Conservation (phyloP, 140 eudicot genomes). For the Cichorium intybus region DNA sequence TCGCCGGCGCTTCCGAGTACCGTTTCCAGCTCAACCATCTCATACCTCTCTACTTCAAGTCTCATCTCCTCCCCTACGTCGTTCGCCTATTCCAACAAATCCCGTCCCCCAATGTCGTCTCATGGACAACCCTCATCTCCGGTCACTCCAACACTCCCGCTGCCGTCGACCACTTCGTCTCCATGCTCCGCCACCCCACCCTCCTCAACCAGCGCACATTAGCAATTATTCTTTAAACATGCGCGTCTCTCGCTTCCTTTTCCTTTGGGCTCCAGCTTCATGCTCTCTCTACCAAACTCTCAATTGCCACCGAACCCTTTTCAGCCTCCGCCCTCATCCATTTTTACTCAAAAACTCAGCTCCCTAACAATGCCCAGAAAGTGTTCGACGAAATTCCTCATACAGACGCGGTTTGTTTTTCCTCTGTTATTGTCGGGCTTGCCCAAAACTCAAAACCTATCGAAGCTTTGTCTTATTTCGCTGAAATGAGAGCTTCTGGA, state of each 20-base stretch:
- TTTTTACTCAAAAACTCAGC: slow-evolving; percentile 43
- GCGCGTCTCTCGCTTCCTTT: slow-evolving; percentile 40
- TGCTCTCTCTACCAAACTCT: slow-evolving; percentile 48
- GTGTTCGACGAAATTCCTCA: slow-evolving; percentile 72
- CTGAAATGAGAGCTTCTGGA: slow-evolving; percentile 50
- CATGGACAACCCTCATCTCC: slow-evolving; percentile 86
- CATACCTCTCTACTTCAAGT: slow-evolving; percentile 63
- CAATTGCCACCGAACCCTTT: slow-evolving; percentile 38
- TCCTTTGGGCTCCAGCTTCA: slow-evolving; percentile 63
- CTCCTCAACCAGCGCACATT: slow-evolving; percentile 76
- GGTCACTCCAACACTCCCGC: slow-evolving; percentile 45
- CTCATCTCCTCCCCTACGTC: slow-evolving; percentile 38
- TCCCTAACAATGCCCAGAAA: slow-evolving; percentile 39
- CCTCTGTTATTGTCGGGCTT: slow-evolving; percentile 66
- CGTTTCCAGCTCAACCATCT: slow-evolving; percentile 58
- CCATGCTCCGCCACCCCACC: slow-evolving; percentile 79
- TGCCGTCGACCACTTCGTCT: slow-evolving; percentile 50
- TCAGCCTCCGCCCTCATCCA: slow-evolving; percentile 55
- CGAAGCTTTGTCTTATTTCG: slow-evolving; percentile 54
- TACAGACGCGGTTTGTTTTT: slow-evolving; percentile 58
- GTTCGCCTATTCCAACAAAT: slow-evolving; percentile 49
- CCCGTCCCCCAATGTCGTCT: slow-evolving; percentile 70
- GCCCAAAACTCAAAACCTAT: slow-evolving; percentile 49
- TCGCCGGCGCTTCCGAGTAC: slow-evolving; percentile 12
- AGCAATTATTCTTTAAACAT: slow-evolving; percentile 56